A percentile compares a stretch with the other conserved stretches of the same genome.
phyloP scores from a whole-genome alignment of 1,284 basidiomycete genomes.

The Microbotryum violaceum region DNA sequence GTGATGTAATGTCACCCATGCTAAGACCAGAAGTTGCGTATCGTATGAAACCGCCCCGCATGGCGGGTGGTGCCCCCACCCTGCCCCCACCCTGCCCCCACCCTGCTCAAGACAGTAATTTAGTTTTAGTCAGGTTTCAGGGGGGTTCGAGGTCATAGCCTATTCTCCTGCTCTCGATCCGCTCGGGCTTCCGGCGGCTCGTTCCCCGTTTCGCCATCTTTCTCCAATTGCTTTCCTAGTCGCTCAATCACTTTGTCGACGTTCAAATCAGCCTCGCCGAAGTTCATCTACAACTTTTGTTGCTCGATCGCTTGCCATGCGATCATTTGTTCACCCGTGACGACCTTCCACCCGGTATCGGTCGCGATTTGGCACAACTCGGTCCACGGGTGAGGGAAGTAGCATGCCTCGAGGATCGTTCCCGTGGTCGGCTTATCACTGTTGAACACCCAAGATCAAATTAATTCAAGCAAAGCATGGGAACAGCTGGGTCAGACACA shows the following conservation, averaged over 20 bases:
- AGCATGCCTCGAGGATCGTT: slow-evolving; percentile 31
- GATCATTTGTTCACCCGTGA: slow-evolving; percentile 32
- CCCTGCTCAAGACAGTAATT: too few species aligned
- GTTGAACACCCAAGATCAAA: neutral
- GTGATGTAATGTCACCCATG: too few species aligned
- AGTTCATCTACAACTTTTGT: slow-evolving; percentile 31
- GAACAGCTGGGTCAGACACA: too few species aligned
- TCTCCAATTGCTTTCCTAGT: slow-evolving; percentile 24
- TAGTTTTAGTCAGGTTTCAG: too few species aligned
- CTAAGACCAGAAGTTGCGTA: too few species aligned
- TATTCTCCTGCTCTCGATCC: neutral
- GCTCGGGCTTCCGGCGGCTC: slow-evolving; percentile 19
- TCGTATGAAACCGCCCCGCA: too few species aligned
- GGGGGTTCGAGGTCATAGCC: too few species aligned
- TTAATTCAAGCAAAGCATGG: too few species aligned
- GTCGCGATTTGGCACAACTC: slow-evolving; percentile 24
- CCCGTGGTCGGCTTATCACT: slow-evolving; percentile 32
- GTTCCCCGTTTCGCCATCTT: slow-evolving; percentile 21
- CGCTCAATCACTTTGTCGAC: slow-evolving; percentile 23
- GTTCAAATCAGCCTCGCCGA: slow-evolving; percentile 22
- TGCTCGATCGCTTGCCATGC: slow-evolving; percentile 34
- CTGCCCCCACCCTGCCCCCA: too few species aligned
- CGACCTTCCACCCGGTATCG: slow-evolving; percentile 31
- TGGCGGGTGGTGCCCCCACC: too few species aligned
- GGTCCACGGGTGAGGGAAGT: slow-evolving; percentile 32